phyloP scores from a whole-genome alignment of 2,329 filamentous ascomycete genomes.

The Pseudogymnoascus sp. region DNA sequence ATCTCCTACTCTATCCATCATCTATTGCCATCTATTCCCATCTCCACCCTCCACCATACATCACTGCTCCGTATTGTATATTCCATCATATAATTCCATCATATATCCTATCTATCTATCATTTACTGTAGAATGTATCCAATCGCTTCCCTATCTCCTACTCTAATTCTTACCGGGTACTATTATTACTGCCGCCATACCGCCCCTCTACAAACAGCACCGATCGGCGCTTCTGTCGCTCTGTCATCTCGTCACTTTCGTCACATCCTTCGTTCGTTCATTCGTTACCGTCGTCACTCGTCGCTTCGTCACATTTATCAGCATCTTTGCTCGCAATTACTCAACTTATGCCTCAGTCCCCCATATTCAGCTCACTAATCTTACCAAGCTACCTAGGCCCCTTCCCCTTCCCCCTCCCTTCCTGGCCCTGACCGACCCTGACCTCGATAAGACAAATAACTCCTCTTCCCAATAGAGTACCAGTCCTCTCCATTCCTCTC shows the following conservation, averaged over 20 bases:
- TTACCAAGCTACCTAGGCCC: background rate
- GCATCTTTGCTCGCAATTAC: background rate
- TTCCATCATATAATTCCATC: background rate
- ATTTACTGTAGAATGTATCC: background rate
- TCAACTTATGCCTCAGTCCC: background rate
- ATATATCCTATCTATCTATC: background rate
- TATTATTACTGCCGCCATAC: background rate
- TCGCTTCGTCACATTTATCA: background rate
- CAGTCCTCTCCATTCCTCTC: background rate
- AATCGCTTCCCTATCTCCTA: background rate
- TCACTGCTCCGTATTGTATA: no score
- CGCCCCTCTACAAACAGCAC: background rate
- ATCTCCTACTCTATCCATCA: background rate
- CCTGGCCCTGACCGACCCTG: background rate
- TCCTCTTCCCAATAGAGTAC: background rate
- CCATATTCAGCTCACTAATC: background rate
- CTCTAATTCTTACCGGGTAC: background rate
- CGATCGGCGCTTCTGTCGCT: background rate
- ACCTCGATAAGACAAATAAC: background rate
- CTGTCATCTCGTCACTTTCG: background rate
- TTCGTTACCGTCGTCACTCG: no score
- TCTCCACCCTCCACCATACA: background rate
- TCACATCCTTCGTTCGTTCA: background rate
- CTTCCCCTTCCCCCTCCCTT: background rate
- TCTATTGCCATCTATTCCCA: background rate